Evolutionary conservation across 1,284 basidiomycete genomes (phyloP).

Genomic region (Grifola frondosa): DNA sequence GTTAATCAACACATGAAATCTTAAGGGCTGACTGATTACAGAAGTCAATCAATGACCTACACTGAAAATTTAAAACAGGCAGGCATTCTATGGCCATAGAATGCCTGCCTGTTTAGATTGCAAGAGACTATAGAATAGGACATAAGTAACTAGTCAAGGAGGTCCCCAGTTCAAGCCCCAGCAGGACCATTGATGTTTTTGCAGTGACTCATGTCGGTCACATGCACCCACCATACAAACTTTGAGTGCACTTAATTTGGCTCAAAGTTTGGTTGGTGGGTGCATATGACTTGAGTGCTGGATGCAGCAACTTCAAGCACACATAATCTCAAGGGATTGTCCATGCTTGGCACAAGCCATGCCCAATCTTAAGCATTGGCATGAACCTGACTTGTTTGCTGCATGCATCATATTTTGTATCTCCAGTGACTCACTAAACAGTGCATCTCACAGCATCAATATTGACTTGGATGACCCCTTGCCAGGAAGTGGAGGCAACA

Average conservation of each 20-base stretch:
- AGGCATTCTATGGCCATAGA: not conserved
- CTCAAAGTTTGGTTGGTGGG: not conserved
- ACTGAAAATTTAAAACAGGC: too few species aligned
- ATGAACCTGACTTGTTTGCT: not conserved
- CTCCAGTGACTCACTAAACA: slow-evolving; percentile 5
- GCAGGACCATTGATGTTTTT: slow-evolving; percentile 7
- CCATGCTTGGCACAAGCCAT: not conserved
- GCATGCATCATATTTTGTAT: not conserved
- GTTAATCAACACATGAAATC: too few species aligned
- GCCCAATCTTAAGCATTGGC: too few species aligned
- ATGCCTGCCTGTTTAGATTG: not conserved
- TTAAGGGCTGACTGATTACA: too few species aligned
- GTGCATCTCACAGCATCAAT: slow-evolving; percentile 15
- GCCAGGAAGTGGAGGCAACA: too few species aligned
- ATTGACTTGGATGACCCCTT: too few species aligned
- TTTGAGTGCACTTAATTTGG: not conserved
- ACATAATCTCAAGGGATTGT: too few species aligned
- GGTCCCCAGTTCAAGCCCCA: slow-evolving; percentile 14
- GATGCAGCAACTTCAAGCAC: not conserved
- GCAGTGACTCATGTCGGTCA: not conserved
- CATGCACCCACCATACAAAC: slow-evolving; percentile 12
- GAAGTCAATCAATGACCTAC: too few species aligned
- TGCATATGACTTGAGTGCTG: not conserved
- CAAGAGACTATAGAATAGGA: too few species aligned
- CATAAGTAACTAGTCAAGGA: not conserved